phyloP scores from a whole-genome alignment of 768 basidiomycete species.

The Paxillus ammoniavirescens region DNA sequence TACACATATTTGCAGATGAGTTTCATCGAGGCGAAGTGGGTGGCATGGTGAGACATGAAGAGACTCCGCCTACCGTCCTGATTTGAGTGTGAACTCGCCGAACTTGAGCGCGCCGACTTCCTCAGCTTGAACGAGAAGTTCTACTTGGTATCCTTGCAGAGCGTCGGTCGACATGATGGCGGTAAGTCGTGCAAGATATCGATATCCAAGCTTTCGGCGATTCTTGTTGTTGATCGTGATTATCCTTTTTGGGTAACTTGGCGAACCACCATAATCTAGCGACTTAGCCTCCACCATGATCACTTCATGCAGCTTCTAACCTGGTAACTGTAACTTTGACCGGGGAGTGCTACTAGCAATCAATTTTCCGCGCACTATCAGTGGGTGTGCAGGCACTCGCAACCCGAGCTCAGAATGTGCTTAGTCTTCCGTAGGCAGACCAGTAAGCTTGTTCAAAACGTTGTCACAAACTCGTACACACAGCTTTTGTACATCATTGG shows the following conservation, averaged over 20 bases:
- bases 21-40: neutral
- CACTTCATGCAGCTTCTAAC: too few relatives aligned
- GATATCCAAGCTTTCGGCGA: neutral
- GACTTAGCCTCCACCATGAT: too few relatives aligned
- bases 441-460: neutral
- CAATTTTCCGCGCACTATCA: too few relatives aligned
- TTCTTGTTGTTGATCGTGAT: neutral
- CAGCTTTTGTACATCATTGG: neutral
- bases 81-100: conserved; percentile 91
- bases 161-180: conserved; percentile 18
- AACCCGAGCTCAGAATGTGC: too few relatives aligned
- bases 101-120: conserved; percentile 78
- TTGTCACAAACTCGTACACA: neutral
- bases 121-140: conserved; percentile 70
- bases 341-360: too few relatives aligned
- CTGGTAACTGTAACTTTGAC: too few relatives aligned
- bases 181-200: neutral
- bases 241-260: neutral
- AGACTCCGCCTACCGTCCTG: conserved; percentile 69
- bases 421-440: too few relatives aligned
- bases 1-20: neutral
- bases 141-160: conserved; percentile 52
- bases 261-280: too few relatives aligned
- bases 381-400: too few relatives aligned
- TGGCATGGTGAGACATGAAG: neutral